phyloP scores from a whole-genome alignment of 192 early-diverging fungal species.

The Linnemannia zychae region DNA sequence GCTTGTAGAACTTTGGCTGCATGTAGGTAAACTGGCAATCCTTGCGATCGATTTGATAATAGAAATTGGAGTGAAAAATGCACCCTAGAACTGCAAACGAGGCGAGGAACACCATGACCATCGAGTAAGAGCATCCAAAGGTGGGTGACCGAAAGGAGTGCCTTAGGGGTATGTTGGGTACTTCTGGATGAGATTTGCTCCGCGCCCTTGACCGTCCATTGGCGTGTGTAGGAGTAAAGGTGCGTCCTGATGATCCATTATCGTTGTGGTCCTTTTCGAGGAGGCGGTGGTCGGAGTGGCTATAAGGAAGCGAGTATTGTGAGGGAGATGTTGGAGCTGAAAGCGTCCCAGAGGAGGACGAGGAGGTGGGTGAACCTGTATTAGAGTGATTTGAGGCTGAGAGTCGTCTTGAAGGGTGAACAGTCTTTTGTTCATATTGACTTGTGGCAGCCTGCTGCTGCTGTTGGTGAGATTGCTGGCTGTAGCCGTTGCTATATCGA shows the following conservation, averaged over 20 bases:
- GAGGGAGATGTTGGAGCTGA: slow-evolving; percentile 44
- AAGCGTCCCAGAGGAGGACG: slow-evolving; percentile 3
- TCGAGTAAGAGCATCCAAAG: slow-evolving; percentile 41
- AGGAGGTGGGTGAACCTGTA: slow-evolving; percentile 15
- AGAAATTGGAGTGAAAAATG: slow-evolving; percentile 76
- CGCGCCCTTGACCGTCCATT: slow-evolving; percentile 42
- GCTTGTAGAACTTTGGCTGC: slow-evolving; percentile 67
- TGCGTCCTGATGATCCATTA: background rate
- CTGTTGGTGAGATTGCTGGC: background rate
- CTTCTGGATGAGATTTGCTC: slow-evolving; percentile 49
- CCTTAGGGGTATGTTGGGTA: slow-evolving; percentile 37
- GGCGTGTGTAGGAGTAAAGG: background rate
- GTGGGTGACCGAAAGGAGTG: slow-evolving; percentile 37
- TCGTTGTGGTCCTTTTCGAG: slow-evolving; percentile 15
- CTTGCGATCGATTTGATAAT: slow-evolving; percentile 70
- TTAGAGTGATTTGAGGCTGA: slow-evolving; percentile 36
- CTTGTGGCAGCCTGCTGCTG: slow-evolving; percentile 6
- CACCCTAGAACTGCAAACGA: slow-evolving; percentile 41
- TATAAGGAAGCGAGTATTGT: slow-evolving; percentile 45
- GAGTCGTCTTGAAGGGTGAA: slow-evolving; percentile 29
- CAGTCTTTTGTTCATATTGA: slow-evolving; percentile 7
- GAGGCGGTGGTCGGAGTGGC: slow-evolving; percentile 7
- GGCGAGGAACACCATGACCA: slow-evolving; percentile 42
- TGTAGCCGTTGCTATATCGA: slow-evolving; percentile 39
- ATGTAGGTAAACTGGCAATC: slow-evolving; percentile 68